Evolutionary conservation across 805 yeast species (phyloP).

Genomic region (Wickerhamomyces rabaulensis): DNA sequence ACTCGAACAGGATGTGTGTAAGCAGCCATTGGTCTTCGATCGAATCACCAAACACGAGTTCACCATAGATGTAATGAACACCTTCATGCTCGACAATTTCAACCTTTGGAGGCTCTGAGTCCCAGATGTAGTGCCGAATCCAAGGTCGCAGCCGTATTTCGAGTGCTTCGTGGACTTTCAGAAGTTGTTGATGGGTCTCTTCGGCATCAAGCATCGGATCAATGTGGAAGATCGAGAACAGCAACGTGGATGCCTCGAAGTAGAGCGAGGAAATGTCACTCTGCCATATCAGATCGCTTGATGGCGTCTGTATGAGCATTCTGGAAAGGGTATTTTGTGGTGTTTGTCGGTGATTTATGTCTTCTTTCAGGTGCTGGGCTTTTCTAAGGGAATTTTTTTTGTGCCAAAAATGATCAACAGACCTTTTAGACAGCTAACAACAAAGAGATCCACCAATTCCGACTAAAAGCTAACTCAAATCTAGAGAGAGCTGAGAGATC

Average conservation of each 20-base stretch:
- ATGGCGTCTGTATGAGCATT: constrained; percentile 1
- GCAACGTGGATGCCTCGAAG: constrained; percentile 13
- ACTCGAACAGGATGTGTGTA: constrained; percentile 32
- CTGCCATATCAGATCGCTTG: constrained; percentile 14
- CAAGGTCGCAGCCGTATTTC: constrained; percentile 28
- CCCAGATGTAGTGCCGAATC: constrained; percentile 39
- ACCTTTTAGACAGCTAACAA: too few relatives aligned
- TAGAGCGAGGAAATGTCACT: neutral
- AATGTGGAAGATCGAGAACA: constrained; percentile 26
- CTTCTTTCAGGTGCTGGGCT: too few relatives aligned
- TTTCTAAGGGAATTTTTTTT: neutral
- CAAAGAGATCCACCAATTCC: too few relatives aligned
- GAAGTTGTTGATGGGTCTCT: constrained; percentile 13
- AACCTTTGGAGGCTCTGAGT: constrained; percentile 16
- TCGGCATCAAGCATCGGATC: constrained; percentile 25
- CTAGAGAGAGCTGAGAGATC: too few relatives aligned
- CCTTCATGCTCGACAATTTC: constrained; percentile 2
- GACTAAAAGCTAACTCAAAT: too few relatives aligned
- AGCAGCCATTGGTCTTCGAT: constrained; percentile 42
- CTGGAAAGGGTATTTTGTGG: neutral
- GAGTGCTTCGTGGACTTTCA: constrained; percentile 17
- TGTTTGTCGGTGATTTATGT: neutral
- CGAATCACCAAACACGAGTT: constrained; percentile 38
- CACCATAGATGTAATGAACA: constrained; percentile 27
- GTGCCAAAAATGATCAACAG: neutral